Percentiles rank a stretch among this genome's conserved stretches.
Conservation (phyloP, 2,329 filamentous ascomycete species). For the Fusarium solani-melongenae region DNA sequence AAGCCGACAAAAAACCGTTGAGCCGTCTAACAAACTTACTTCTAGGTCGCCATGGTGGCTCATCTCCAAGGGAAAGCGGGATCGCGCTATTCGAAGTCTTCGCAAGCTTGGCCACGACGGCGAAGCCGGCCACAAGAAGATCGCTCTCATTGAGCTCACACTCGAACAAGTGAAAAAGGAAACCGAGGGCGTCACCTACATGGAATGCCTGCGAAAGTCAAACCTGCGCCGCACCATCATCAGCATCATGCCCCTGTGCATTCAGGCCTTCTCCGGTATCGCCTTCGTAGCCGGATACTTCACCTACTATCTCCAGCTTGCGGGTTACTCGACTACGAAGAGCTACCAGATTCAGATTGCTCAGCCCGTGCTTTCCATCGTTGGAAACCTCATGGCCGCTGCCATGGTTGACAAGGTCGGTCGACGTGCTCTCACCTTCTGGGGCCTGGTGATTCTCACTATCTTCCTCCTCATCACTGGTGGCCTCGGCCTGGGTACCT, state of each 20-base stretch:
- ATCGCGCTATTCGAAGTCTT: not conserved
- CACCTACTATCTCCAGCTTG: slow-evolving; percentile 25
- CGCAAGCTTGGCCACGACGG: slow-evolving; percentile 2
- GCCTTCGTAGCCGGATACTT: slow-evolving; percentile 20
- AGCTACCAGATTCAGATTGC: slow-evolving; percentile 12
- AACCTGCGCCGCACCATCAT: slow-evolving; percentile 30
- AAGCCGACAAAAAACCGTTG: not conserved
- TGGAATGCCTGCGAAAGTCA: slow-evolving; percentile 27
- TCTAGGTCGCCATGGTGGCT: slow-evolving; percentile 24
- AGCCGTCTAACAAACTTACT: not conserved
- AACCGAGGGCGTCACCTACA: slow-evolving; percentile 20
- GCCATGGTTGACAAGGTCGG: slow-evolving; percentile 19
- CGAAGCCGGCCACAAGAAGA: slow-evolving; percentile 4
- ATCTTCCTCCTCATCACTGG: slow-evolving; percentile 21
- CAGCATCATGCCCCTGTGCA: slow-evolving; percentile 16
- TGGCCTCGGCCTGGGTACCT: not conserved
- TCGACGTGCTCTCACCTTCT: slow-evolving; percentile 17
- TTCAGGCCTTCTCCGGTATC: slow-evolving; percentile 16
- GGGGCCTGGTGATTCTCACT: slow-evolving; percentile 17
- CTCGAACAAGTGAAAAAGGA: slow-evolving; percentile 6
- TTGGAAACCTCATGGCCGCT: slow-evolving; percentile 20
- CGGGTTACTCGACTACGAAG: slow-evolving; percentile 3
- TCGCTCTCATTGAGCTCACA: slow-evolving; percentile 18
- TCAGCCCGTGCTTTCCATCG: slow-evolving; percentile 8
- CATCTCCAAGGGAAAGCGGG: slow-evolving; percentile 12